phyloP scores from a whole-genome alignment of 164 flowering plant genomes.

The Annona cherimola region DNA sequence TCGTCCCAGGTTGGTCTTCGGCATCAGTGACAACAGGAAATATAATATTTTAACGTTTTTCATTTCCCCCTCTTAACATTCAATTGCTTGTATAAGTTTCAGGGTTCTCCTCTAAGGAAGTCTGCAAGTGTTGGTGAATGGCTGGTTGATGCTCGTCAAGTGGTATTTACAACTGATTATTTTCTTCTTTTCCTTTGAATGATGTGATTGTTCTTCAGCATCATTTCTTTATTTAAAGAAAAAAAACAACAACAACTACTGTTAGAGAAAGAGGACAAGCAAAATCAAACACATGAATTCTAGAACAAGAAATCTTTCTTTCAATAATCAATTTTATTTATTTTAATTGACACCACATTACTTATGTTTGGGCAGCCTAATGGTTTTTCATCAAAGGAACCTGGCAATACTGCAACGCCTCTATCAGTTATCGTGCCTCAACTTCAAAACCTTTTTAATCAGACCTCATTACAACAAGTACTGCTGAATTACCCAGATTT shows the following conservation, averaged over 20 bases:
- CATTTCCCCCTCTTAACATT: slow-evolving; percentile 15
- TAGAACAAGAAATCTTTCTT: not conserved
- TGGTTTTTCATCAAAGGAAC: slow-evolving; percentile 46
- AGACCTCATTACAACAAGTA: slow-evolving; percentile 89
- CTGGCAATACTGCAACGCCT: slow-evolving; percentile 31
- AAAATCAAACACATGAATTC: too few relatives aligned
- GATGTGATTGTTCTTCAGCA: not conserved
- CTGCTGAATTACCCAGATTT: not conserved
- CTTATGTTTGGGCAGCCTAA: slow-evolving; percentile 34
- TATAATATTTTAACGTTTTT: not conserved
- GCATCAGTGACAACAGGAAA: not conserved
- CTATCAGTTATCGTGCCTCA: slow-evolving; percentile 74
- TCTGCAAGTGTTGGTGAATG: slow-evolving; percentile 99
- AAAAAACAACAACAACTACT: not conserved
- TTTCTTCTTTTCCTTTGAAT: slow-evolving; percentile 4
- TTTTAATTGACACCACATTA: not conserved
- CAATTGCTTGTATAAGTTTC: slow-evolving; percentile 13
- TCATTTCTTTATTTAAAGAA: not conserved
- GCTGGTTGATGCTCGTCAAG: slow-evolving; percentile 59
- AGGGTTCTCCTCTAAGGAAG: slow-evolving; percentile 88
- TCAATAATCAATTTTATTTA: not conserved
- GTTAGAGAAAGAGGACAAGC: too few relatives aligned
- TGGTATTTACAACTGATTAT: slow-evolving; percentile 39
- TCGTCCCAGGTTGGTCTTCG: slow-evolving; percentile 52
- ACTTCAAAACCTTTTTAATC: slow-evolving; percentile 89